Percentiles rank a stretch among this genome's conserved stretches.
Evolutionary conservation across 306 rosid genomes (phyloP).

Genomic region (Luffa aegyptiaca): DNA sequence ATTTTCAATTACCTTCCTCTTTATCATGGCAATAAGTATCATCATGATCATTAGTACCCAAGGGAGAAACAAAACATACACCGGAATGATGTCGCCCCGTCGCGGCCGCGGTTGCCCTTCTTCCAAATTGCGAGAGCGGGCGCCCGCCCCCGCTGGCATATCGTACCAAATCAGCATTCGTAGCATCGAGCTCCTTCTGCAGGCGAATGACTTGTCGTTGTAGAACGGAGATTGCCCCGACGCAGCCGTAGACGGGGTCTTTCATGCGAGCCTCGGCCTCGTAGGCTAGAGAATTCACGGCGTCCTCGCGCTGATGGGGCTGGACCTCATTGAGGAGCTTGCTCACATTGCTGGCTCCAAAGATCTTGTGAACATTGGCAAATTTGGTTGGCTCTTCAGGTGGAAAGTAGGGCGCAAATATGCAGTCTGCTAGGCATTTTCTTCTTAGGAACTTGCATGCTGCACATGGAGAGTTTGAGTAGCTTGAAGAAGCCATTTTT

Average conservation of each 20-base stretch:
- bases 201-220: slow-evolving; percentile 65
- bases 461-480: slow-evolving; percentile 65
- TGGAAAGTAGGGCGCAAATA: slow-evolving; percentile 81
- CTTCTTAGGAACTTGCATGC: slow-evolving; percentile 89
- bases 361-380: slow-evolving; percentile 81
- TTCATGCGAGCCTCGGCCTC: slow-evolving; percentile 92
- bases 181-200: slow-evolving; percentile 80
- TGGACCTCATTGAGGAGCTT: slow-evolving; percentile 72
- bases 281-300: slow-evolving; percentile 81
- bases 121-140: background rate
- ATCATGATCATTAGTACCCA: slow-evolving; percentile 11
- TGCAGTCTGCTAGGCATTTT: slow-evolving; percentile 79
- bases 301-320: slow-evolving; percentile 82
- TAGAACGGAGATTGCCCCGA: slow-evolving; percentile 72
- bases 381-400: slow-evolving; percentile 88
- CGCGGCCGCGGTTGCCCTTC: background rate
- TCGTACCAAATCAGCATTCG: slow-evolving; percentile 61
- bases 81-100: background rate
- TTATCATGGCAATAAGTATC: slow-evolving; percentile 21
- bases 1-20: slow-evolving; percentile 16
- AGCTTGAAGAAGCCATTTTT: slow-evolving; percentile 49
- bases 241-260: slow-evolving; percentile 94
- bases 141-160: slow-evolving; percentile 22
- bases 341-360: slow-evolving; percentile 92
- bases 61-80: slow-evolving; percentile 27